Evolutionary conservation across 2,329 filamentous ascomycete species (phyloP), one percentile per base, ranked within the genome.

Genomic region (Claviceps sp.): DNA sequence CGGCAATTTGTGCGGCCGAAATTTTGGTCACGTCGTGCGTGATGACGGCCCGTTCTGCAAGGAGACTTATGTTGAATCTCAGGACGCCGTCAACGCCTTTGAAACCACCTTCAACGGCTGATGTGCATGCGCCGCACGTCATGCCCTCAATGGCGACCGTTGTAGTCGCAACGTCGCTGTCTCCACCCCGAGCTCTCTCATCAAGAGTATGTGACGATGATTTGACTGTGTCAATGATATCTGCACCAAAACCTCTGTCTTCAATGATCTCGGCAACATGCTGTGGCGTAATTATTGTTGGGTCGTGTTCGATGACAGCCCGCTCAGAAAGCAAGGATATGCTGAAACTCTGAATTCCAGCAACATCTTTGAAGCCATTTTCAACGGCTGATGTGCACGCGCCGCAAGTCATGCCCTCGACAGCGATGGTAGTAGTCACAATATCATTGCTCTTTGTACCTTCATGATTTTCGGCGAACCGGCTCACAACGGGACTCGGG

Each of bases 51-150:
- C 91, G 82, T 66, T 97, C 93, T 4, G 93, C 94, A 36, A 97
- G 76, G 58, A 98, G 72, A 68, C 89, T 95, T 66, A 98, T 94
- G 63, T 95, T 95, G 73, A 97, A 95, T 58, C 89, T 87, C 52
- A 89, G 64, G 16, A 97, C 68, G 22, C 93, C 93, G 9, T 86
- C 81, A 2, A 91, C 69, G 56, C 78, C 79, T 58, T 81, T 79
- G 68, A 98, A 93, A 3, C 86, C 89, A 49, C 80, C 77, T 62
- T 96, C 87, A 1, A 97, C 82, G 5, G 91, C 89, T 1, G 91
- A 91, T 0, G 93, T 97, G 68, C 93, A 98, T 43, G 93, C 89
- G 22, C 91, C 91, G 64, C 93, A 97, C 1, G 93, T 98, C 93
- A 98, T 98, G 49, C 93, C 93, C 59, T 93, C 88, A 51, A 98